Evolutionary conservation across 1,284 basidiomycete genomes (phyloP).

Genomic region (Fomitopsis schrenkii): DNA sequence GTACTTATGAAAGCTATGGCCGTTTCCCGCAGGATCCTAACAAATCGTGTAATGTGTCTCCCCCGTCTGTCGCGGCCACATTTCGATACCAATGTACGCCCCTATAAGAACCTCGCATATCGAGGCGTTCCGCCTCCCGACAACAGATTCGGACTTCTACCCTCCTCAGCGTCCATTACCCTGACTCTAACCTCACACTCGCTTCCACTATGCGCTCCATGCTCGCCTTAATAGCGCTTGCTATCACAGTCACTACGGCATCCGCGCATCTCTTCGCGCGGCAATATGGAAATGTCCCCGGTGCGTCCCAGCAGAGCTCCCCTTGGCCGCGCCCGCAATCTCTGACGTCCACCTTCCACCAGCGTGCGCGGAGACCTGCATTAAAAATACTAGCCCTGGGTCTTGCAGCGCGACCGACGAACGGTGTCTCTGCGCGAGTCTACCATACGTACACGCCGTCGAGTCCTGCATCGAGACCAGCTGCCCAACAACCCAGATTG

Average conservation of each 20-base stretch:
- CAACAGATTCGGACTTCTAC: no score
- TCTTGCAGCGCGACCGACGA: slow-evolving; percentile 40
- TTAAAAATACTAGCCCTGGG: slow-evolving; percentile 35
- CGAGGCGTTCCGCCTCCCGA: no score
- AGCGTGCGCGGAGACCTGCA: slow-evolving; percentile 43
- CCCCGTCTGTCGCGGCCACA: no score
- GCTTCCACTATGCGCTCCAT: slow-evolving; percentile 51
- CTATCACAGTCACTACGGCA: slow-evolving; percentile 37
- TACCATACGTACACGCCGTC: slow-evolving; percentile 40
- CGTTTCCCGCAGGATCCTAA: no score
- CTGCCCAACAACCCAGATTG: slow-evolving; percentile 45
- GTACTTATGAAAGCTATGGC: no score
- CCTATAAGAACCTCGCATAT: no score
- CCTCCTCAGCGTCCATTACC: no score
- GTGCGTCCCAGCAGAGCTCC: no score
- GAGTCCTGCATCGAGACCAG: slow-evolving; percentile 41
- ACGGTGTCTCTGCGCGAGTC: slow-evolving; percentile 48
- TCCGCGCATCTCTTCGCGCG: slow-evolving; percentile 30
- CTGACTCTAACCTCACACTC: background rate
- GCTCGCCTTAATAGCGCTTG: slow-evolving; percentile 37
- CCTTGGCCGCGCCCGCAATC: no score
- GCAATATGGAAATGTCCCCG: background rate
- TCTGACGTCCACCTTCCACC: no score
- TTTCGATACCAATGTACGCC: no score
- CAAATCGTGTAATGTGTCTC: no score